Conservation (phyloP, 176 grass and related monocot genomes). For the Oryza officinalis region DNA sequence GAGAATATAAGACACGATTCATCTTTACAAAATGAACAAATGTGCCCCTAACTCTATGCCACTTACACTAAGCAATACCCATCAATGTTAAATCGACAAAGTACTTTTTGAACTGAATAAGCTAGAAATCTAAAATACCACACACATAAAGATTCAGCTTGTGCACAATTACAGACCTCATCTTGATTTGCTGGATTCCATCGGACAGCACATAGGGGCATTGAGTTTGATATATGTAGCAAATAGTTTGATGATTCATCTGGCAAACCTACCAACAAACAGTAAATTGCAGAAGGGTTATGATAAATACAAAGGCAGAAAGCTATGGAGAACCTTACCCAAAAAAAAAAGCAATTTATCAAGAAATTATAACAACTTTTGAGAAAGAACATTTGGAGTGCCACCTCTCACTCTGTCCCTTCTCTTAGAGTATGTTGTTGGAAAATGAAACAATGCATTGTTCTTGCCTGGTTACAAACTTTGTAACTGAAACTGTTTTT, state of each 20-base stretch:
- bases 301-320: constrained; percentile 3
- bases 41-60: background rate
- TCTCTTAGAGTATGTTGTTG: too few species aligned
- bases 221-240: constrained; percentile 56
- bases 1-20: background rate
- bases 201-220: constrained; percentile 55
- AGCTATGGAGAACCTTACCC: background rate
- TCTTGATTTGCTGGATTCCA: constrained; percentile 99
- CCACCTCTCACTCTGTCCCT: background rate
- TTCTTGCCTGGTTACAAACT: too few species aligned
- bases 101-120: background rate
- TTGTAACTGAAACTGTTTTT: too few species aligned
- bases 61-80: background rate
- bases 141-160: constrained; percentile 4
- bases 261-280: constrained; percentile 48
- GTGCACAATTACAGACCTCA: constrained; percentile 54
- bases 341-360: too few species aligned
- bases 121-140: background rate
- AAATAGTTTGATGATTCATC: constrained; percentile 64
- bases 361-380: constrained; percentile 23
- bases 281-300: constrained; percentile 21
- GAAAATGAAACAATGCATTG: too few species aligned
- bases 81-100: background rate
- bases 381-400: constrained; percentile 9
- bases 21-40: constrained; percentile 6